Conservation (phyloP, 345 rosid species). For the Eucalyptus rudis region DNA sequence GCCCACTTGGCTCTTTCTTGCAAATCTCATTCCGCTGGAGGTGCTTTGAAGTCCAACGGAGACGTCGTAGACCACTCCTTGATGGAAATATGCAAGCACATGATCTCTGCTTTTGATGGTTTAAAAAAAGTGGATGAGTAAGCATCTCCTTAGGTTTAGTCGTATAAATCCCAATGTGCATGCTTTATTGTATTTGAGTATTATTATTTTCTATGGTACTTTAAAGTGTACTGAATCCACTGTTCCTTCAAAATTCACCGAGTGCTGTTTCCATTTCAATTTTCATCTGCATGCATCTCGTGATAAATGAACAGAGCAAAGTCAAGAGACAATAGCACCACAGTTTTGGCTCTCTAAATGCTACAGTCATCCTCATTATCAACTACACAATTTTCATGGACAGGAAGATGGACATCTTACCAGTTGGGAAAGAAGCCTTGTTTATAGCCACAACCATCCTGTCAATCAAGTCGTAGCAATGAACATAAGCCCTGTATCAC, state of each 20-base stretch:
- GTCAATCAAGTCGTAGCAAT: conserved; percentile 8
- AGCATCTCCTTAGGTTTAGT: conserved; percentile 1
- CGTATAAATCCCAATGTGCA: not conserved
- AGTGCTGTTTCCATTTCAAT: not conserved
- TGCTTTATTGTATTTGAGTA: not conserved
- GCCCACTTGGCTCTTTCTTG: conserved; percentile 33
- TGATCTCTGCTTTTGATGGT: conserved; percentile 43
- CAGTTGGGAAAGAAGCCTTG: conserved; percentile 65
- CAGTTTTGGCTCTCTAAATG: not conserved
- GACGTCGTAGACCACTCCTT: conserved; percentile 13
- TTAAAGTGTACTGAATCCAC: not conserved
- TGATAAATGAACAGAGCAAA: not conserved
- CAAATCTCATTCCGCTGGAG: not conserved
- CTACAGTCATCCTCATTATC: not conserved
- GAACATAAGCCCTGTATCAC: not conserved
- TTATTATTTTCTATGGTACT: not conserved
- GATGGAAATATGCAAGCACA: conserved; percentile 40
- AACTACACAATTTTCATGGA: not conserved
- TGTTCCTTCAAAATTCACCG: not conserved
- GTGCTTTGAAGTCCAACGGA: not conserved
- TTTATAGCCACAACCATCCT: conserved; percentile 55
- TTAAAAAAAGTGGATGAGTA: conserved; percentile 40
- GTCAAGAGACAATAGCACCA: not conserved
- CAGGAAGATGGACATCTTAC: conserved; percentile 59
- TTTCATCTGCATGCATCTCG: not conserved